Conservation (phyloP, 352 stramenopile species). For the Thraustochytrium sp. region DNA sequence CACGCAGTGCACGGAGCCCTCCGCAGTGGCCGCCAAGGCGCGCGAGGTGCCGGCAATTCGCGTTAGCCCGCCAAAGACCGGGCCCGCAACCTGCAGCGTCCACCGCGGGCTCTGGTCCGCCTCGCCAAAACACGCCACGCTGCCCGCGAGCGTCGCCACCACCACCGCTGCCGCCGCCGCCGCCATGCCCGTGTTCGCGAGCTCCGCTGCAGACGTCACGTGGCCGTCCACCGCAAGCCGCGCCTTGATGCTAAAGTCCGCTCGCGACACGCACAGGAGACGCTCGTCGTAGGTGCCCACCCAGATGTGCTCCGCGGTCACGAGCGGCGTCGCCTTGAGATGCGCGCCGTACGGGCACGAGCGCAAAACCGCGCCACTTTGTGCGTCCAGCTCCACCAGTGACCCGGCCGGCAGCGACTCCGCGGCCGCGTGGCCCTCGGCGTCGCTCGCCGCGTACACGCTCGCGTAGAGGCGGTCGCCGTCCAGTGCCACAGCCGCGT, state of each 20-base stretch:
- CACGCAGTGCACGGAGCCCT: constrained; percentile 1
- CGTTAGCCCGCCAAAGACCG: neutral
- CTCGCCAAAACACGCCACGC: neutral
- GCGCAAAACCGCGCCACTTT: neutral
- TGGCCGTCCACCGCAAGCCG: neutral
- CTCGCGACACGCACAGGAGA: neutral
- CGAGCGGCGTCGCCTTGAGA: neutral
- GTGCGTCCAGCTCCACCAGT: neutral
- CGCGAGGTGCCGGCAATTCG: neutral
- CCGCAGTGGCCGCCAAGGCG: neutral
- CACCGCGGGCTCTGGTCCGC: neutral
- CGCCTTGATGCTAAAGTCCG: neutral
- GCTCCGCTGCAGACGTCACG: neutral
- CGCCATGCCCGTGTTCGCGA: too few species aligned
- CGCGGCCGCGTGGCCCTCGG: neutral
- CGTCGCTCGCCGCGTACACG: neutral
- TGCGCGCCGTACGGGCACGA: neutral
- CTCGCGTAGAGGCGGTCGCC: neutral
- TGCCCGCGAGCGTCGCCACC: neutral
- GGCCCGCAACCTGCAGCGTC: neutral
- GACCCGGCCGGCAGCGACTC: neutral
- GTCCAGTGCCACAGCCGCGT: neutral
- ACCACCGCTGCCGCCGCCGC: neutral
- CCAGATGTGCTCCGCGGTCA: neutral
- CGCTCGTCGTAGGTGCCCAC: neutral